Base-by-base conservation (phyloP, 139 green algal genomes). In the Chlorella vulgaris region DNA sequence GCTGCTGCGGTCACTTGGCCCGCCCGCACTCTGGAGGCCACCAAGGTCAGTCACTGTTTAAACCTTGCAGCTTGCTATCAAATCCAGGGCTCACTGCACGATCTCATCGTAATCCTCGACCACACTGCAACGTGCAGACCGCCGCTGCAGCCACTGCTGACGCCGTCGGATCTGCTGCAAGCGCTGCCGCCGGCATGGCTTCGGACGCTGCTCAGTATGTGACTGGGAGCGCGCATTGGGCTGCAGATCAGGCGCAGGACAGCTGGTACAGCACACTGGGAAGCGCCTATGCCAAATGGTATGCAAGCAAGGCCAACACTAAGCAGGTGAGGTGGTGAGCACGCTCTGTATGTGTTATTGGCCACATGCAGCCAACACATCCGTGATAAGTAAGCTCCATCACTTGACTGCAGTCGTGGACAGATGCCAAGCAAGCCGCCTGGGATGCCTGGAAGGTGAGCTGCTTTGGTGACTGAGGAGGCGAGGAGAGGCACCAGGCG, bases 371-470 rank as follows among this genome's bases (percentile, higher is more conserved):
- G 47, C 47, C 47, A 58, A 10, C 47, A 10, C 15, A 15, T 15
- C 47, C 13, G 13, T 58, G 47, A n/a, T n/a, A n/a, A n/a, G n/a
- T n/a, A n/a, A n/a, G n/a, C n/a, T n/a, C n/a, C n/a, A n/a, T n/a
- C 18, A 60, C 35, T 24, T 7, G 18, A 35, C 36, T 58, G 50
- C 50, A 83, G 55, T 42, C 73, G 42, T 86, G 69, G 70, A 73
- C 82, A 21, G 40, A 86, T 3, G 82, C 66, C 35, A 86, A 86
- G 66, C 26, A 28, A 1, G 66, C 50, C 0, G 76, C 82, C 4
- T 86, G 82, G 82, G 31, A 82, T 19, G 50, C 65, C 38, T 86
- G 76, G 74, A 78, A 65, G 78, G 78, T 84, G 53, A 28, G 67
- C 47, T 65, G 55, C 55, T 28, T 28, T 65, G 10, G 10, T 58